Percentiles rank a stretch among this genome's conserved stretches.
Conservation (phyloP, 2,329 filamentous ascomycete genomes). For the Diatrype stigma region DNA sequence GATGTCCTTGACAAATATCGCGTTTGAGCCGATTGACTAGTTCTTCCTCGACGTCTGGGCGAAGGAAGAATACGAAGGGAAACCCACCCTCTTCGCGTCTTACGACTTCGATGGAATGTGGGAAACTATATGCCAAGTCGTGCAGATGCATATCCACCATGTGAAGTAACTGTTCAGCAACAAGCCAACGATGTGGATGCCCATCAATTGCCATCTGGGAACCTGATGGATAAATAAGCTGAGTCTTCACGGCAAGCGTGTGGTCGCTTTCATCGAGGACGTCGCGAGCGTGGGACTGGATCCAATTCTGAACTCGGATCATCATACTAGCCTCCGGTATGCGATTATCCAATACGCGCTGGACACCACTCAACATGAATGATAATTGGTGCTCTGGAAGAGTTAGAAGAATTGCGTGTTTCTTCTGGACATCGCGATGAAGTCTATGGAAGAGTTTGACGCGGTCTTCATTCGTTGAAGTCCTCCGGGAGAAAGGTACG, state of each 20-base stretch:
- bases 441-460: conserved; percentile 35
- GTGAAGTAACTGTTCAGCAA: conserved; percentile 35
- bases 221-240: conserved; percentile 55
- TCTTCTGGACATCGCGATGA: conserved; percentile 34
- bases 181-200: conserved; percentile 47
- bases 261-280: conserved; percentile 61
- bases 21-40: conserved; percentile 35
- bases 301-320: conserved; percentile 46
- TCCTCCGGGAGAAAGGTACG: conserved; percentile 54
- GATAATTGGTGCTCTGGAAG: conserved; percentile 62
- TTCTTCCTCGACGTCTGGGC: conserved; percentile 40
- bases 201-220: conserved; percentile 45
- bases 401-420: conserved; percentile 51
- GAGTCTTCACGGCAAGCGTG: conserved; percentile 47
- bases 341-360: conserved; percentile 47
- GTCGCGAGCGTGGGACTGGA: conserved; percentile 49
- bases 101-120: conserved; percentile 44
- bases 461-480: conserved; percentile 26
- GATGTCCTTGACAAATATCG: conserved; percentile 34
- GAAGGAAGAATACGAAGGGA: conserved; percentile 54
- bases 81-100: conserved; percentile 36
- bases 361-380: conserved; percentile 58
- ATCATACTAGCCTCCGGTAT: conserved; percentile 40
- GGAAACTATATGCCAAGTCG: conserved; percentile 34
- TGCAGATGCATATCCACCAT: conserved; percentile 37